Conservation (phyloP, 768 basidiomycete species). For the Boletellus emodensis region DNA sequence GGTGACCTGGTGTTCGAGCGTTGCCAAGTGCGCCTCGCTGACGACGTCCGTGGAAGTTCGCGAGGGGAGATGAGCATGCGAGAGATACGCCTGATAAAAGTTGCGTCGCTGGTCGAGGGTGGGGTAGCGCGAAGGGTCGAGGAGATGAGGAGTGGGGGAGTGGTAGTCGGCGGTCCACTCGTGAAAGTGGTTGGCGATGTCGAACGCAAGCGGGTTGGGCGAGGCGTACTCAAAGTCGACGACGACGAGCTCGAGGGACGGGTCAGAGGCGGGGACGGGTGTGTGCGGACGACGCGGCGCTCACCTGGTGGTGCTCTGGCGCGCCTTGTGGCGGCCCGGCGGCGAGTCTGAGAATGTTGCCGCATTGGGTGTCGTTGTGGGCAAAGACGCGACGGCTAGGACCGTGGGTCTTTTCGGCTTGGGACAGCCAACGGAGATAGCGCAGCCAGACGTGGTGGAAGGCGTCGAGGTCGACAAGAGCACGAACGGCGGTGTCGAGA, state of each 20-base stretch:
- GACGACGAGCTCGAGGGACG: slow-evolving; percentile 68
- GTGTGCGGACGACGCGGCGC: slow-evolving; percentile 13
- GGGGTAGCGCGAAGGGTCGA: slow-evolving; percentile 67
- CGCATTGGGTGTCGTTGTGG: slow-evolving; percentile 96
- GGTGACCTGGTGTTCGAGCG: slow-evolving; percentile 73
- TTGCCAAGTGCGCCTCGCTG: slow-evolving; percentile 44
- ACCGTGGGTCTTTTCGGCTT: slow-evolving; percentile 52
- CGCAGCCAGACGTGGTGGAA: slow-evolving; percentile 63
- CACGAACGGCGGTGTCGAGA: slow-evolving; percentile 42
- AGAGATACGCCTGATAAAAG: slow-evolving; percentile 84
- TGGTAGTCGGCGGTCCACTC: slow-evolving; percentile 97
- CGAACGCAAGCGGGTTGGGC: slow-evolving; percentile 88
- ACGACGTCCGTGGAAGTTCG: slow-evolving; percentile 21
- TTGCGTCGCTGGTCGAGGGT: slow-evolving; percentile 65
- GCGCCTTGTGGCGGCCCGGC: slow-evolving; percentile 44
- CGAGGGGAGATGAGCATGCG: slow-evolving; percentile 38
- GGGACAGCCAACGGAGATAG: slow-evolving; percentile 69
- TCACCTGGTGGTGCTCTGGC: slow-evolving; percentile 75
- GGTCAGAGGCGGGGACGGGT: background rate
- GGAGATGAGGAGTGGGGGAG: slow-evolving; percentile 59
- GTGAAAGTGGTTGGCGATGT: slow-evolving; percentile 95
- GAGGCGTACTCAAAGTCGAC: slow-evolving; percentile 98
- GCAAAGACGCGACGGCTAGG: slow-evolving; percentile 70
- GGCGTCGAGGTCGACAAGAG: slow-evolving; percentile 57
- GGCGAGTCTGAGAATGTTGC: slow-evolving; percentile 79